Base-by-base conservation (phyloP, 495 filamentous ascomycete species). In the Penicillium nucicola region DNA sequence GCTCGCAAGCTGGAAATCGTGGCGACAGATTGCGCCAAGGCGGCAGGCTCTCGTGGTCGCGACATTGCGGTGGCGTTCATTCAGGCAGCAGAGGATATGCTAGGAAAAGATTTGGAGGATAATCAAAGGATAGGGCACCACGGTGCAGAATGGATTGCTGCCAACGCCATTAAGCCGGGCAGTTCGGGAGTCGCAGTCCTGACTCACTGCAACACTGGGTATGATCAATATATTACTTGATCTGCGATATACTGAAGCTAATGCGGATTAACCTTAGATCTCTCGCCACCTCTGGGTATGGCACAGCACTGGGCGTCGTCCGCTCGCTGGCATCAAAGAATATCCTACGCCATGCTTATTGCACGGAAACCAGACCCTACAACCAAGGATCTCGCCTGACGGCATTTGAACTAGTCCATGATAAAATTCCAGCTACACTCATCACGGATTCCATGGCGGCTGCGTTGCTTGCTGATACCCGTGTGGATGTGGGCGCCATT, bases 131-230 rank as follows among this genome's bases (percentile, higher is more conserved):
- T 98, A 62, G 93, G 93, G 35, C 73, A 80, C 48, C 75, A 86
- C 59, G 93, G 93, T 10, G 89, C 90, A 4, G 80, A 84, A 55
- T 98, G 92, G 89, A 84, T 98, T 30, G 64, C 78, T 42, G 65
- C 70, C 15, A 72, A 84, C 55, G 67, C 71, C 34, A 59, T 54
- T 44, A 44, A 57, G 61, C 37, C 63, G 41, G 67, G 38, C 33
- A 55, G 42, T 46, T 28, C 74, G 65, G 39, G 76, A 74, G 62
- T 76, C 84, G 85, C 84, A 9, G 84, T 97, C 25, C 66, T 98
- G 54, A 98, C 93, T 18, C 93, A 98, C 70, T 98, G 93, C 71
- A 98, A 98, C 66, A 97, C 93, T 3, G 95, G 93, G 81, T 90
- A 76, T 44, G 80, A 61, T 12, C 39, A 22, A 40, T 19, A 47